Percentiles rank a stretch among this genome's conserved stretches.
These are phyloP conservation scores for Termitomyces titanicus DNA, from an alignment of 768 basidiomycete species.

Conservation along the genomic window DNA sequence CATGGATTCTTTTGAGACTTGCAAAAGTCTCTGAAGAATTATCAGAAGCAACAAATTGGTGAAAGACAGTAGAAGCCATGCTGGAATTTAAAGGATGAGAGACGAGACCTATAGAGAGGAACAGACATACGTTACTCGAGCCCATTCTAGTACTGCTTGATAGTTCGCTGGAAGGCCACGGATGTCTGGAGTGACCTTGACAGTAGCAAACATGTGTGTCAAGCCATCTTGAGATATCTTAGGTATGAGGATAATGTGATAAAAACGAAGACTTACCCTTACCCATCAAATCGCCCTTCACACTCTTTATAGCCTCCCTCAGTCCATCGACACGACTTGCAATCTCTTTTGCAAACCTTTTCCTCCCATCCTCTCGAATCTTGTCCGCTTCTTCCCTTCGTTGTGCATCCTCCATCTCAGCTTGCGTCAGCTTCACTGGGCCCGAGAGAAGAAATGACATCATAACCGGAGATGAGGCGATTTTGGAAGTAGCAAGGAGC, in stretches of 20 bases:
- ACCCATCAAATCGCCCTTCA: slow-evolving; percentile 93
- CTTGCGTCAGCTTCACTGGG: slow-evolving; percentile 60
- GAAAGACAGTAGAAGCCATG: slow-evolving; percentile 94
- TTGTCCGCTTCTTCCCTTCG: slow-evolving; percentile 86
- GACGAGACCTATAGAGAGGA: neutral
- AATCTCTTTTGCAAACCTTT: slow-evolving; percentile 84
- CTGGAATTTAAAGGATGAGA: slow-evolving; percentile 34
- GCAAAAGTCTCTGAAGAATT: slow-evolving; percentile 87
- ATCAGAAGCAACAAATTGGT: slow-evolving; percentile 91
- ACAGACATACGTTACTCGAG: slow-evolving; percentile 82
- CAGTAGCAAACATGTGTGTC: slow-evolving; percentile 81
- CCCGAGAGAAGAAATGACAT: slow-evolving; percentile 80
- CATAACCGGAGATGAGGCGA: slow-evolving; percentile 86
- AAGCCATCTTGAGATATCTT: slow-evolving; percentile 63
- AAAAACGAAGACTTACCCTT: slow-evolving; percentile 46
- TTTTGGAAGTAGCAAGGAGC: slow-evolving; percentile 62
- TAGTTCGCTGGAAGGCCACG: slow-evolving; percentile 81
- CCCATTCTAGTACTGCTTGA: slow-evolving; percentile 93
- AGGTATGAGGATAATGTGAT: neutral
- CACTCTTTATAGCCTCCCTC: slow-evolving; percentile 75
- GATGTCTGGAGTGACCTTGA: slow-evolving; percentile 77
- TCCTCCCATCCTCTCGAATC: slow-evolving; percentile 82
- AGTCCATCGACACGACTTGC: slow-evolving; percentile 82
- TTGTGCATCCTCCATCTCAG: slow-evolving; percentile 77
- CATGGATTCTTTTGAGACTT: slow-evolving; percentile 87